Conservation (phyloP, 2,329 filamentous ascomycete species). For the Stromatinia cepivora region DNA sequence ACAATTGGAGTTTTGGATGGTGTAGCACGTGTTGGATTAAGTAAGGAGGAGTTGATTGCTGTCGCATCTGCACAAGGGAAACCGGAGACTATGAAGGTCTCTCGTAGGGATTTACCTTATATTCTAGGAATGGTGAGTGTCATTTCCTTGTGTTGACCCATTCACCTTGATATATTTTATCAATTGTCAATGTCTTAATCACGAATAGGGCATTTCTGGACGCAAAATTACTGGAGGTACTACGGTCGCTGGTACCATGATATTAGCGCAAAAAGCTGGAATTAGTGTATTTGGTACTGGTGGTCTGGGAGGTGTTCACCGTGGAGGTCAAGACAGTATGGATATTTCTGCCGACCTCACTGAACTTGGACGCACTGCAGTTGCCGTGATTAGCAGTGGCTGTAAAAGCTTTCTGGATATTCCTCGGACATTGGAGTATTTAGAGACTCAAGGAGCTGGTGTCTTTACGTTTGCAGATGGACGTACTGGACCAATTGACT, state of each 20-base stretch:
- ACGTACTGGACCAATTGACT: constrained; percentile 69
- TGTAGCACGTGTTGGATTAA: constrained; percentile 76
- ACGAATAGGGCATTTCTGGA: constrained; percentile 59
- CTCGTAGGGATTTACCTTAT: constrained; percentile 81
- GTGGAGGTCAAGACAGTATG: constrained; percentile 81
- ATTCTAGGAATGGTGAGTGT: constrained; percentile 70
- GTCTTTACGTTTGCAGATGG: constrained; percentile 91
- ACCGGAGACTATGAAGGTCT: constrained; percentile 75
- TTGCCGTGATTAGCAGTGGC: constrained; percentile 85
- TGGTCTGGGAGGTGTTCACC: constrained; percentile 90
- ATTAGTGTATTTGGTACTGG: constrained; percentile 94
- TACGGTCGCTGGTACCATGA: constrained; percentile 90
- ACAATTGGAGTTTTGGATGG: constrained; percentile 88
- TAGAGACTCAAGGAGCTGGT: constrained; percentile 71
- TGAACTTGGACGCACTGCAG: constrained; percentile 84
- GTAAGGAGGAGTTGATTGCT: constrained; percentile 67
- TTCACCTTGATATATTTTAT: neutral
- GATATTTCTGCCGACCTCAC: constrained; percentile 95
- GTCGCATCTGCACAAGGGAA: constrained; percentile 67
- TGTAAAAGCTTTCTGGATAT: constrained; percentile 98
- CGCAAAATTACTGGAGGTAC: constrained; percentile 81
- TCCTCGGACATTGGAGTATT: constrained; percentile 77
- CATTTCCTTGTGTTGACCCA: neutral
- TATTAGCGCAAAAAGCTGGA: constrained; percentile 81
- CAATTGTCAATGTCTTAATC: constrained; percentile 13